phyloP scores from a whole-genome alignment of 352 stramenopile genomes.

The Pythium monospermum region DNA sequence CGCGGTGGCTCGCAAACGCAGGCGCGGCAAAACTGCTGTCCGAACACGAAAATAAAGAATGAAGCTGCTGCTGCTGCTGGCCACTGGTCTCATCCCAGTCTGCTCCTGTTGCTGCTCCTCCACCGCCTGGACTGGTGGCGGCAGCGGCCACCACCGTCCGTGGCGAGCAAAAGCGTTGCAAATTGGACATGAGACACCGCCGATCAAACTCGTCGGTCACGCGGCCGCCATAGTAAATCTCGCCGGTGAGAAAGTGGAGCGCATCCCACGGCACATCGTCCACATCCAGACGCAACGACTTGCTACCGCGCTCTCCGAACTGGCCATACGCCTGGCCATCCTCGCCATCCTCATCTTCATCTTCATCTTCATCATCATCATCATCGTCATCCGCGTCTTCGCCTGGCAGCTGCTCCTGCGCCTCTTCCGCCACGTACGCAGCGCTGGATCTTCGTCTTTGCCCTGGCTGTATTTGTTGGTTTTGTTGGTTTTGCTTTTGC shows the following conservation, averaged over 20 bases:
- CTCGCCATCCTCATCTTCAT: not conserved
- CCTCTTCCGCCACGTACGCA: too few relatives aligned
- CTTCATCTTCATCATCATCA: not conserved
- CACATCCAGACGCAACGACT: not conserved
- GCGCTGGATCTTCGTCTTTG: too few relatives aligned
- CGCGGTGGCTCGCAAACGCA: slow-evolving; percentile 28
- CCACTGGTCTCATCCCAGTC: not conserved
- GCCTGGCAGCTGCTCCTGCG: too few relatives aligned
- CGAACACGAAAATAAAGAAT: slow-evolving; percentile 23
- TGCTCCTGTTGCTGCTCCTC: not conserved
- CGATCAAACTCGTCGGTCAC: slow-evolving; percentile 83
- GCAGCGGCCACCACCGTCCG: slow-evolving; percentile 10
- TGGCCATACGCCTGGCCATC: too few relatives aligned
- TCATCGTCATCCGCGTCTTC: slow-evolving; percentile 1
- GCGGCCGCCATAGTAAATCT: slow-evolving; percentile 80
- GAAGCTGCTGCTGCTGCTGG: not conserved
- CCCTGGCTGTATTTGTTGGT: too few relatives aligned
- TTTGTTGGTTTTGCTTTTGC: too few relatives aligned
- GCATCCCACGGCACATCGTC: slow-evolving; percentile 66
- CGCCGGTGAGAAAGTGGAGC: slow-evolving; percentile 65
- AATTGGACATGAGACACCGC: slow-evolving; percentile 57
- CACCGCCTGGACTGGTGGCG: not conserved
- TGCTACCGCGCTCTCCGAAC: too few relatives aligned
- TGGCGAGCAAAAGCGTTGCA: slow-evolving; percentile 56
- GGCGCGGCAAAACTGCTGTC: slow-evolving; percentile 40